Evolutionary conservation across 2,329 filamentous ascomycete species (phyloP).

Genomic region (Pseudogymnoascus pannorum): DNA sequence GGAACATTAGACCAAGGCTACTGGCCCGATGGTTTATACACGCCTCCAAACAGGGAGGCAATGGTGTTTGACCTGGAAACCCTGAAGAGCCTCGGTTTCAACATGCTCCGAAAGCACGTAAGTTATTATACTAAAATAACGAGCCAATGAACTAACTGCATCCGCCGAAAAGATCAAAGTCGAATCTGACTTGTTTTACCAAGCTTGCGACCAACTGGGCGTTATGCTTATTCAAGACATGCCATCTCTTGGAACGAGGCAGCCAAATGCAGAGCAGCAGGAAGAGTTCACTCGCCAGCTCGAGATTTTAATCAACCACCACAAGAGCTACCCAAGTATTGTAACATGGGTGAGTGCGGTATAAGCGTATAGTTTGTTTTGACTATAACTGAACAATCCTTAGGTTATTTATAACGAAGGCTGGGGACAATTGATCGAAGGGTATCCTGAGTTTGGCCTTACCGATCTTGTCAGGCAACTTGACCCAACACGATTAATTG

Average conservation of each 20-base stretch:
- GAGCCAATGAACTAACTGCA: neutral
- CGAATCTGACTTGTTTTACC: constrained; percentile 60
- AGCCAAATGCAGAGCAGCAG: constrained; percentile 43
- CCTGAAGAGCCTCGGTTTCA: constrained; percentile 60
- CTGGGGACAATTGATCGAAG: constrained; percentile 53
- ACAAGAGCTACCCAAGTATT: constrained; percentile 49
- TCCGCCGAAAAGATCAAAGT: constrained; percentile 49
- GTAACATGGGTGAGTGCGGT: constrained; percentile 47
- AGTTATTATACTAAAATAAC: constrained; percentile 23
- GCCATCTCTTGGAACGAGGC: constrained; percentile 47
- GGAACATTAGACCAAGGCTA: constrained; percentile 64
- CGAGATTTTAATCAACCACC: constrained; percentile 32
- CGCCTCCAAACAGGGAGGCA: constrained; percentile 56
- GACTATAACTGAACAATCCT: neutral
- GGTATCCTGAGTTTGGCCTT: constrained; percentile 49
- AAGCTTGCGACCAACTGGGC: constrained; percentile 58
- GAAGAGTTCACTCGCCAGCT: constrained; percentile 59
- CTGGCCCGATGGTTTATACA: constrained; percentile 64
- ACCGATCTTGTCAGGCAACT: constrained; percentile 46
- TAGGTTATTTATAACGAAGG: constrained; percentile 65
- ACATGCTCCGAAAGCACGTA: constrained; percentile 64
- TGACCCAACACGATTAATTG: constrained; percentile 57
- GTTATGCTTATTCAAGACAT: constrained; percentile 62
- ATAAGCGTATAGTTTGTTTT: neutral
- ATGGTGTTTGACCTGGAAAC: constrained; percentile 60